phyloP scores from a whole-genome alignment of 148 eudicot genomes.

The Camellia japonica region DNA sequence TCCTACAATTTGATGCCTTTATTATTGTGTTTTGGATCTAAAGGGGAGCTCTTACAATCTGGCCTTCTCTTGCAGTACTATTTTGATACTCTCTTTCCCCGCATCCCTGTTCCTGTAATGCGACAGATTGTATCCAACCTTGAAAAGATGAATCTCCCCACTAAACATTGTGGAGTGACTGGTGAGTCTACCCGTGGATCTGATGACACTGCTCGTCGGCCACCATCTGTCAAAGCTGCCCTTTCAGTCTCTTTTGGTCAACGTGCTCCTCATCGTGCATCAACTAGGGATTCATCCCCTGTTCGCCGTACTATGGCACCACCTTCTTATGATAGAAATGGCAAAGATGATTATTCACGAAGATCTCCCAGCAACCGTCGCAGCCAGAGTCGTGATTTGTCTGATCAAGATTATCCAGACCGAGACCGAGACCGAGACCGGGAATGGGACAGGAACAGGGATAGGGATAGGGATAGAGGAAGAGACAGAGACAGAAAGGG shows the following conservation, averaged over 20 bases:
- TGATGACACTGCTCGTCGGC: constrained; percentile 96
- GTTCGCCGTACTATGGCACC: constrained; percentile 72
- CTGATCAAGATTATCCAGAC: constrained; percentile 61
- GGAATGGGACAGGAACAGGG: constrained; percentile 32
- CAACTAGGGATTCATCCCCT: constrained; percentile 93
- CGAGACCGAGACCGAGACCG: constrained; percentile 31
- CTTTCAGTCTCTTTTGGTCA: constrained; percentile 97
- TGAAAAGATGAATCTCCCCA: constrained; percentile 77
- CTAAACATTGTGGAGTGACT: constrained; percentile 73
- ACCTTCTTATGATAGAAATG: constrained; percentile 49
- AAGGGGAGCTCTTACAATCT: constrained; percentile 1
- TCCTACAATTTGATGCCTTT: not conserved
- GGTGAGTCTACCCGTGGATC: constrained; percentile 80
- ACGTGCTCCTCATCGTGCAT: constrained; percentile 95
- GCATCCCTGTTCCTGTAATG: constrained; percentile 78
- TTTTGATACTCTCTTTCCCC: constrained; percentile 92
- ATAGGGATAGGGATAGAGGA: constrained; percentile 44
- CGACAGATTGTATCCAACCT: constrained; percentile 66
- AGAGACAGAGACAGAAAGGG: constrained; percentile 34
- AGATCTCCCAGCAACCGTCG: constrained; percentile 66
- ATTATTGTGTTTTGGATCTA: not conserved
- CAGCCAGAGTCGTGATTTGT: constrained; percentile 77
- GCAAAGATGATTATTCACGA: constrained; percentile 47
- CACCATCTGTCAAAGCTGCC: constrained; percentile 97
- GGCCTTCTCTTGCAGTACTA: constrained; percentile 65